Evolutionary conservation across 2,329 filamentous ascomycete genomes (phyloP), one percentile per base, ranked within the genome.

Genomic region (Fusarium sp.): DNA sequence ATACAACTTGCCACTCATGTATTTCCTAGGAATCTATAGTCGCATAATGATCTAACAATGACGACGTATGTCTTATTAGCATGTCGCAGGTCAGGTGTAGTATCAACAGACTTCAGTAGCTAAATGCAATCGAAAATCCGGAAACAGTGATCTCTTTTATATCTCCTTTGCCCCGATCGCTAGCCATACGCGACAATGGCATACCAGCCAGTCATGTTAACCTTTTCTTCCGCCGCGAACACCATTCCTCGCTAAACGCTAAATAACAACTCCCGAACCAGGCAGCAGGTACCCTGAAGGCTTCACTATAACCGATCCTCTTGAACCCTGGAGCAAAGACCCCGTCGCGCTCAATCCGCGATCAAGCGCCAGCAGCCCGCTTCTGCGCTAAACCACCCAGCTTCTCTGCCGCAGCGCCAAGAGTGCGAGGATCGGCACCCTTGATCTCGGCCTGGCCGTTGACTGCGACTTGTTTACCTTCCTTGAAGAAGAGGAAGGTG

Each of bases 401-500:
- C 73, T 82, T 82, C 69, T 81, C 79, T 3, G 75, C 77, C 4
- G 80, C 80, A 6, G 76, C 76, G 8, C 69, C 73, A 19, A 82
- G 67, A 9, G 62, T 63, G 13, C 59, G 42, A 1, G 74, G 75
- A 34, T 81, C 76, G 2, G 79, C 80, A 13, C 80, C 80, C 57
- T 73, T 76, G 63, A 81, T 76, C 58, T 72, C 66, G 10, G 72
- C 67, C 72, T 77, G 40, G 76, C 75, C 21, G 78, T 75, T 55
- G 76, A 75, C 38, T 70, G 75, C 65, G 40, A 73, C 70, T 24
- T 76, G 72, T 39, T 77, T 67, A 28, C 69, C 72, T 70, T 91
- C 82, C 87, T 94, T 94, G 89, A 95, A 97, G 79, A 97, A 83
- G 59, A 93, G 75, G 82, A 98, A 98, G 13, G 94, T 97, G 50